These are phyloP conservation scores for Stipa capillata DNA, from an alignment of 176 grass and related monocot genomes.

Conservation along the genomic window DNA sequence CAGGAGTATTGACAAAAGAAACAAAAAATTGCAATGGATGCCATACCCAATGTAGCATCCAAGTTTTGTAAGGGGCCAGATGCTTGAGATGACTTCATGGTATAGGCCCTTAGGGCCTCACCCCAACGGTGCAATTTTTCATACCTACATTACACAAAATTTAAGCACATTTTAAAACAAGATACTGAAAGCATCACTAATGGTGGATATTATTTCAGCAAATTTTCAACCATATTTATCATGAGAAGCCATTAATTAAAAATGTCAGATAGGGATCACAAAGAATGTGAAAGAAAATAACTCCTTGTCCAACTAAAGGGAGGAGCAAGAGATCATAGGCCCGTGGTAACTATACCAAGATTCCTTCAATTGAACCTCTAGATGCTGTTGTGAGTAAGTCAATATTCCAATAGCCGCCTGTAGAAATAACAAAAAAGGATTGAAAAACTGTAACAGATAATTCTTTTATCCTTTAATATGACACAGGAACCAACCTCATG, in stretches of 20 bases:
- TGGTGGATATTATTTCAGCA: background rate
- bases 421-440: conserved; percentile 11
- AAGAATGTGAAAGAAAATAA: background rate
- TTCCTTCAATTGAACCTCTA: conserved; percentile 96
- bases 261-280: background rate
- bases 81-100: conserved; percentile 71
- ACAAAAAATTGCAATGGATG: background rate
- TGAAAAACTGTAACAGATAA: background rate
- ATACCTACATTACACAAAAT: conserved; percentile 56
- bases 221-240: background rate
- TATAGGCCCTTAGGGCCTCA: conserved; percentile 93
- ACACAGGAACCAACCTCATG: conserved; percentile 74
- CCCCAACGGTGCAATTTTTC: conserved; percentile 98
- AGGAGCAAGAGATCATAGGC: conserved; percentile 3
- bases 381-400: conserved; percentile 85
- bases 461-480: conserved; percentile 1
- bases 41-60: conserved; percentile 79
- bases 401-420: conserved; percentile 97
- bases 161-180: background rate
- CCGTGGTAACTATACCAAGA: conserved; percentile 66
- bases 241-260: background rate
- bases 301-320: background rate
- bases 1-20: background rate
- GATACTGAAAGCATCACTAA: background rate
- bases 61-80: conserved; percentile 76